Conservation (phyloP, 495 filamentous ascomycete species). For the Aspergillus indologenus region DNA sequence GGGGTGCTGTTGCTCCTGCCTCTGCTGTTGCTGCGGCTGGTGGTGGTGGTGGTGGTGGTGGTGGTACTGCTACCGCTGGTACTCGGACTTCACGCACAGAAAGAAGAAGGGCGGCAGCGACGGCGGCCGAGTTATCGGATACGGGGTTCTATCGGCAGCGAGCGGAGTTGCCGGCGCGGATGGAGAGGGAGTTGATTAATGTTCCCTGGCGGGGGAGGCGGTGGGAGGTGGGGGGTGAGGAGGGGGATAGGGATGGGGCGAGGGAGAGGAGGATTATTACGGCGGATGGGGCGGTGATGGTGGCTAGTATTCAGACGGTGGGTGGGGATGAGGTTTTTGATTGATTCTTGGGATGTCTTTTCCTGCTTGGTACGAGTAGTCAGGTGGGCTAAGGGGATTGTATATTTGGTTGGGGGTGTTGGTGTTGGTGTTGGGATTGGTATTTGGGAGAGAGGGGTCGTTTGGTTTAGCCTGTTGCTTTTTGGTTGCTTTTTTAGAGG, state of each 20-base stretch:
- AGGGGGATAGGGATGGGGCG: not conserved
- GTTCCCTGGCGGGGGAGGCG: conserved; percentile 13
- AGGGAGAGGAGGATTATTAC: not conserved
- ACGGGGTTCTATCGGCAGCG: conserved; percentile 31
- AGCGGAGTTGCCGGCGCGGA: conserved; percentile 28
- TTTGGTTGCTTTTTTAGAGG: no score
- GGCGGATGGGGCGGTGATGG: not conserved
- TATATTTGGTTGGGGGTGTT: no score
- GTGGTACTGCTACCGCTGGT: no score
- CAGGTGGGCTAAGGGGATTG: no score
- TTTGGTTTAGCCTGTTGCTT: no score
- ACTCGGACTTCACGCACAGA: no score
- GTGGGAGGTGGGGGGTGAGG: not conserved
- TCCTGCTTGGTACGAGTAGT: not conserved
- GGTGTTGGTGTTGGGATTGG: no score
- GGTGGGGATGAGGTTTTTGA: not conserved
- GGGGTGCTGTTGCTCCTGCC: no score
- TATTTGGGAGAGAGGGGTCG: no score
- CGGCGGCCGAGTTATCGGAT: conserved; percentile 30
- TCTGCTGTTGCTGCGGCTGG: no score
- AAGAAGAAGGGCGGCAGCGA: not conserved
- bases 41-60: no score
- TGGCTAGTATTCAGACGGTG: not conserved
- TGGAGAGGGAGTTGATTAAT: conserved; percentile 37
- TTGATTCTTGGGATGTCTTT: not conserved